A percentile compares a stretch with the other conserved stretches of the same genome.
phyloP scores from a whole-genome alignment of 83 land plant species.

The Thuja plicata region DNA sequence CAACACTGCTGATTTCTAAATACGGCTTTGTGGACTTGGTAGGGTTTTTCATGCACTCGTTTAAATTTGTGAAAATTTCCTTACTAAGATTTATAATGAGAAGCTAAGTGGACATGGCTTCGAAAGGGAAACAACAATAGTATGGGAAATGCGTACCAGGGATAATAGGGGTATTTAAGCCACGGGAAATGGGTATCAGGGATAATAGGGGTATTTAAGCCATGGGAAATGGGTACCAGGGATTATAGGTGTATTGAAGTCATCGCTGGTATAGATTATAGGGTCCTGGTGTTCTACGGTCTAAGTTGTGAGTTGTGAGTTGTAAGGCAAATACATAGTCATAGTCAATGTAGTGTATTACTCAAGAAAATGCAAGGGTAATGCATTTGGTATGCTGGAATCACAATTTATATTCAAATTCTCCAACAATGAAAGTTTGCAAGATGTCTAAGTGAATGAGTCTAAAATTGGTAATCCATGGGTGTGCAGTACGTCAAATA shows the following conservation, averaged over 20 bases:
- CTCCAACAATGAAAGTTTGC: background rate
- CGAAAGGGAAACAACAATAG: background rate
- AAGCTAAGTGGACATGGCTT: background rate
- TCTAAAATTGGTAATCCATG: background rate
- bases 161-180: background rate
- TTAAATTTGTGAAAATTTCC: background rate
- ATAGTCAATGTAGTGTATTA: background rate
- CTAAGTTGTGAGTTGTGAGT: background rate
- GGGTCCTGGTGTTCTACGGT: background rate
- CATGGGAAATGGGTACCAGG: background rate
- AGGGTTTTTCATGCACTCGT: background rate
- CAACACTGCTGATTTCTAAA: background rate
- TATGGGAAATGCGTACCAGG: background rate
- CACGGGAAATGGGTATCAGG: background rate
- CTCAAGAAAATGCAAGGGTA: background rate
- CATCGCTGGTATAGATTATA: background rate
- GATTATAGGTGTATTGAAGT: background rate
- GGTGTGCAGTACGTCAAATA: background rate
- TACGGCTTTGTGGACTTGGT: background rate
- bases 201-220: too few species aligned
- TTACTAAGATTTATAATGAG: background rate
- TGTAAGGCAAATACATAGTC: background rate
- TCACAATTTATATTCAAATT: too few species aligned
- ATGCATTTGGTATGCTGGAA: background rate
- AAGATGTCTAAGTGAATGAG: background rate